phyloP scores from a whole-genome alignment of 257 asterid genomes.

The Craterostigma plantagineum region DNA sequence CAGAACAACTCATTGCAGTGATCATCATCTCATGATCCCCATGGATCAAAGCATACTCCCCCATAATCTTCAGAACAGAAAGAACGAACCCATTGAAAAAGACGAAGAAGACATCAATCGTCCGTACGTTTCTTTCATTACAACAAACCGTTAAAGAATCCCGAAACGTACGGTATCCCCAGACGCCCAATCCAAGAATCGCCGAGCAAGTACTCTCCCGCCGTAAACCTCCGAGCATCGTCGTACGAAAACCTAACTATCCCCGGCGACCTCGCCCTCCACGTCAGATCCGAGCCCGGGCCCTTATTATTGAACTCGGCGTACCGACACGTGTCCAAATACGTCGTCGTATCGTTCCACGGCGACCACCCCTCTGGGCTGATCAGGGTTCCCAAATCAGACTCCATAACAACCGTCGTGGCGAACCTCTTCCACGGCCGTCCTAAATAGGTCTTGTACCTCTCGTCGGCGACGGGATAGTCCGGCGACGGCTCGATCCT shows the following conservation, averaged over 20 bases:
- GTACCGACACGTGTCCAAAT: constrained; percentile 22
- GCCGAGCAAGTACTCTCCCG: constrained; percentile 5
- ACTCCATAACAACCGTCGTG: constrained; percentile 31
- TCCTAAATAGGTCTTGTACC: constrained; percentile 22
- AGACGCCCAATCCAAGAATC: constrained; percentile 10
- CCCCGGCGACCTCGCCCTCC: constrained; percentile 21
- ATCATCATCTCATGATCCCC: too few relatives aligned
- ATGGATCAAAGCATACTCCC: too few relatives aligned
- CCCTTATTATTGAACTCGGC: constrained; percentile 38
- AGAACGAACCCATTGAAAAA: too few relatives aligned
- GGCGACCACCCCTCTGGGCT: constrained; percentile 44
- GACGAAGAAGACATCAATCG: too few relatives aligned
- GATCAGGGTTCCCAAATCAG: constrained; percentile 23
- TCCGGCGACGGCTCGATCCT: constrained; percentile 21
- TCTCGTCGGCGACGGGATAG: constrained; percentile 5
- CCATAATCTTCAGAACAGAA: too few relatives aligned
- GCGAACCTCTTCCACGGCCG: constrained; percentile 51
- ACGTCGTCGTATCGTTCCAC: constrained; percentile 13
- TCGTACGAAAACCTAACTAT: constrained; percentile 13
- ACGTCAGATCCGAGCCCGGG: constrained; percentile 20
- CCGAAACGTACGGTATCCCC: too few relatives aligned
- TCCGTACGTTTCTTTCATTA: too few relatives aligned
- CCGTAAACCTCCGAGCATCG: constrained; percentile 9
- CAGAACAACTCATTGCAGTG: too few relatives aligned
- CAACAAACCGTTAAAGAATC: too few relatives aligned